Base-by-base conservation (phyloP, 2,329 filamentous ascomycete genomes). In the Cryphonectria nitschkei region DNA sequence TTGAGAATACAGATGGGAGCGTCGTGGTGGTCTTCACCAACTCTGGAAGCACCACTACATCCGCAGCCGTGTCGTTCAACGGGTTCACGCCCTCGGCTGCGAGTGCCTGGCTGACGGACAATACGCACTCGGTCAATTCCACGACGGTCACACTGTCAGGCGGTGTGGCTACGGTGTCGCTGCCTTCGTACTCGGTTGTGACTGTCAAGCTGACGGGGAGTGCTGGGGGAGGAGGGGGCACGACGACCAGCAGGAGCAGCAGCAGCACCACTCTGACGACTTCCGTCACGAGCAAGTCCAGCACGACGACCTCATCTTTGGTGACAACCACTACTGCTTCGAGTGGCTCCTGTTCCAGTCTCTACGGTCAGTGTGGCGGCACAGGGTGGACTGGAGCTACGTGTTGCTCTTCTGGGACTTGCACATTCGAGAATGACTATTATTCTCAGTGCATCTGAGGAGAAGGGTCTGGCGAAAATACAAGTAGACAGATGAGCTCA, bases 331-430 rank as follows among this genome's bases (percentile, higher is more conserved):
- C 67, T 4, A 73, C 52, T 14, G 37, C 50, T 14, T 37, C 64
- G 0, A 56, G 67, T 29, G 39, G 64, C 19, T 58, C 64, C 29
- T 75, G 69, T 58, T 67, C 65, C 3, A 16, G 26, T 26, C 29
- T 60, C 26, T 67, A 67, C n/a, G 61, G 39, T 3, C 73, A 75
- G 70, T 72, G 70, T 34, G 73, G 73, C 19, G 73, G 73, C 3
- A 37, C 3, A 2, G 46, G 71, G 0, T 74, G 69, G 69, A 69
- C 70, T 11, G 72, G 73, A 69, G 84, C 5, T 80, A 73, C 72
- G 26, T 84, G 70, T 78, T 79, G 4, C 78, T 77, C 41, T 75
- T 76, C 34, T 81, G 86, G 9, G 82, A 86, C 77, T 82, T 84
- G 74, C 81, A 80, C 69, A 78, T 84, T 2, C 81, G 82, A 3